phyloP scores from a whole-genome alignment of 2,329 filamentous ascomycete species.

The Venturia oleaginea region DNA sequence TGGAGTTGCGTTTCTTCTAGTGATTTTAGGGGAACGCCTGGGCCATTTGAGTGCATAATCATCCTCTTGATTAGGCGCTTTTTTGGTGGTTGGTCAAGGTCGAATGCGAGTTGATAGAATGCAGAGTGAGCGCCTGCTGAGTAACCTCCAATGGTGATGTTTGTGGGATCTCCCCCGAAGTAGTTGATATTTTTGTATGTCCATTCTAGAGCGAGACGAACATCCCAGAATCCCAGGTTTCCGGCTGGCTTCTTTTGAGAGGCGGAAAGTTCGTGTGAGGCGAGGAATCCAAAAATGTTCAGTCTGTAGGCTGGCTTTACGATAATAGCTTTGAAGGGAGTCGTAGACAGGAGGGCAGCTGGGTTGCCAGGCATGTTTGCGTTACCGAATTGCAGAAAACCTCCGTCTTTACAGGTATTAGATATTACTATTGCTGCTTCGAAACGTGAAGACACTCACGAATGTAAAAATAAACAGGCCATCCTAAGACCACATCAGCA shows the following conservation, averaged over 20 bases:
- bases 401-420: slow-evolving; percentile 35
- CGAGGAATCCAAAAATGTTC: slow-evolving; percentile 48
- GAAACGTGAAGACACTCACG: slow-evolving; percentile 29
- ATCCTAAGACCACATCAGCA: slow-evolving; percentile 29
- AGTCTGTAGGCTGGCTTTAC: slow-evolving; percentile 49
- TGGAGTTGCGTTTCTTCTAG: slow-evolving; percentile 40
- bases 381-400: slow-evolving; percentile 48
- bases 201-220: slow-evolving; percentile 48
- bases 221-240: slow-evolving; percentile 51
- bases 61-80: slow-evolving; percentile 42
- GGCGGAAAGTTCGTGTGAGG: slow-evolving; percentile 37
- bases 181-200: slow-evolving; percentile 41
- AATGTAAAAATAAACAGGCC: slow-evolving; percentile 51
- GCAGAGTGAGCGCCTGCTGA: slow-evolving; percentile 47
- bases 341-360: slow-evolving; percentile 40
- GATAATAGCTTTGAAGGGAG: slow-evolving; percentile 40
- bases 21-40: slow-evolving; percentile 44
- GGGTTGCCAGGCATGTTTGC: slow-evolving; percentile 39
- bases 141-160: slow-evolving; percentile 48
- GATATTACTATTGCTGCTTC: neutral
- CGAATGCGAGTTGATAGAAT: slow-evolving; percentile 50
- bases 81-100: slow-evolving; percentile 39
- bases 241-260: slow-evolving; percentile 29
- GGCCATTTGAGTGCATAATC: slow-evolving; percentile 46
- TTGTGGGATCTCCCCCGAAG: slow-evolving; percentile 42